Conservation (phyloP, 441 rosid species). For the Gossypium trilobum region DNA sequence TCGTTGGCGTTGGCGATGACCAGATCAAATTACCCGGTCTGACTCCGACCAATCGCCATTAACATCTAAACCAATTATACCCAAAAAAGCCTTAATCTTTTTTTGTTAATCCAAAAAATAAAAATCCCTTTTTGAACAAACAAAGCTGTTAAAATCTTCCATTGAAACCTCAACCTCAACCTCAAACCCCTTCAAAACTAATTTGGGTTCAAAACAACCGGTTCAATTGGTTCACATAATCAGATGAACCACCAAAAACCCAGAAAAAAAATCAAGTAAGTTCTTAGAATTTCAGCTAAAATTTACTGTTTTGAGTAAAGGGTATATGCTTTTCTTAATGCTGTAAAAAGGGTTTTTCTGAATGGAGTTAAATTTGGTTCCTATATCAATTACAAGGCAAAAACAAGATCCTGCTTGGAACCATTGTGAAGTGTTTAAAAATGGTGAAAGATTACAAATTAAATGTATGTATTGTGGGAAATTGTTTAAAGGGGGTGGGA, state of each 20-base stretch:
- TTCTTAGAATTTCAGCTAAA: background rate
- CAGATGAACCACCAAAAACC: slow-evolving; percentile 9
- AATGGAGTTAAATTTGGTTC: slow-evolving; percentile 49
- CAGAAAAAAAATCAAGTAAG: background rate
- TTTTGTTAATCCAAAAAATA: background rate
- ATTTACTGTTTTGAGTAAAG: background rate
- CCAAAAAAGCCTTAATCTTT: background rate
- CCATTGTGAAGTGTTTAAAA: slow-evolving; percentile 54
- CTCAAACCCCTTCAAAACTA: background rate
- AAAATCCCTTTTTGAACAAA: background rate
- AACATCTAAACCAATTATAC: background rate
- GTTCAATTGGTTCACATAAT: background rate
- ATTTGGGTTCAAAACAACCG: slow-evolving; percentile 4
- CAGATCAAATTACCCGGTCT: slow-evolving; percentile 7
- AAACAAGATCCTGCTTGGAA: slow-evolving; percentile 86
- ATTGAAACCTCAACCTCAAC: background rate
- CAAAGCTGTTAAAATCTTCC: background rate
- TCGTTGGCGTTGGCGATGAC: background rate
- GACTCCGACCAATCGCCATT: slow-evolving; percentile 1
- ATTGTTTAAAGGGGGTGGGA: slow-evolving; percentile 90
- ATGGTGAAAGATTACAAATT: slow-evolving; percentile 54
- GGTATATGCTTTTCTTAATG: background rate
- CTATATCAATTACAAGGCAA: slow-evolving; percentile 45
- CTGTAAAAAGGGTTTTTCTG: background rate
- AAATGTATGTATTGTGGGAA: slow-evolving; percentile 69